Evolutionary conservation across 345 rosid genomes (phyloP).

Genomic region (Eucalyptus curtisii): DNA sequence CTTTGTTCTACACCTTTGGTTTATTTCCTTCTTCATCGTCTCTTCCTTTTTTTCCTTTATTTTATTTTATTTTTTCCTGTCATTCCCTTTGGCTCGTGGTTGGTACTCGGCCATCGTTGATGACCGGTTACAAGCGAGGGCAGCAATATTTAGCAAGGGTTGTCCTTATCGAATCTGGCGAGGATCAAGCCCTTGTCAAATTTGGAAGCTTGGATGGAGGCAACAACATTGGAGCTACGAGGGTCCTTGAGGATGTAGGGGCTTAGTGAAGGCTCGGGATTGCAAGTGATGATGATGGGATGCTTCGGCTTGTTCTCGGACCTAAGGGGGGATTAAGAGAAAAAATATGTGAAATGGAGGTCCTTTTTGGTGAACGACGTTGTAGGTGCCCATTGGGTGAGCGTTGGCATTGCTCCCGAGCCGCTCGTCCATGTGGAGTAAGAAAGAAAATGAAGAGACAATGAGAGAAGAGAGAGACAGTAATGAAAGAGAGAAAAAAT

Average conservation of each 20-base stretch:
- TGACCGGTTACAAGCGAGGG: rapidly evolving
- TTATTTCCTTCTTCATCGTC: background rate
- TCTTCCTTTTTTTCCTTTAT: background rate
- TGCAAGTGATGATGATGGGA: background rate
- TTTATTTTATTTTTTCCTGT: no score
- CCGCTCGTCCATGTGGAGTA: background rate
- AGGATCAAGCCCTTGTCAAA: background rate
- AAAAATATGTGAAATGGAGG: background rate
- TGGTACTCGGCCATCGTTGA: rapidly evolving
- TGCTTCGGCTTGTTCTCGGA: background rate
- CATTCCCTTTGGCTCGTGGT: background rate
- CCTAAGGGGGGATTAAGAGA: background rate
- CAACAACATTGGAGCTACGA: background rate
- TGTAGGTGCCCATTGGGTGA: background rate
- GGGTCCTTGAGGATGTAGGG: background rate
- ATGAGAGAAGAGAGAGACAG: background rate
- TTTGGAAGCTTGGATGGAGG: background rate
- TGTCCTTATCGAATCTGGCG: no score
- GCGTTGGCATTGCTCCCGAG: background rate
- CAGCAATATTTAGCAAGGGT: background rate
- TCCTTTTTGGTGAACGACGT: background rate
- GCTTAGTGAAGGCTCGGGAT: background rate
- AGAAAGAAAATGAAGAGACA: background rate
- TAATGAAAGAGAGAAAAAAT: no score
- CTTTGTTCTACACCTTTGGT: background rate